Evolutionary conservation across 306 rosid species (phyloP), one percentile per base, ranked within the genome.

Genomic region (Quercus engelmannii): DNA sequence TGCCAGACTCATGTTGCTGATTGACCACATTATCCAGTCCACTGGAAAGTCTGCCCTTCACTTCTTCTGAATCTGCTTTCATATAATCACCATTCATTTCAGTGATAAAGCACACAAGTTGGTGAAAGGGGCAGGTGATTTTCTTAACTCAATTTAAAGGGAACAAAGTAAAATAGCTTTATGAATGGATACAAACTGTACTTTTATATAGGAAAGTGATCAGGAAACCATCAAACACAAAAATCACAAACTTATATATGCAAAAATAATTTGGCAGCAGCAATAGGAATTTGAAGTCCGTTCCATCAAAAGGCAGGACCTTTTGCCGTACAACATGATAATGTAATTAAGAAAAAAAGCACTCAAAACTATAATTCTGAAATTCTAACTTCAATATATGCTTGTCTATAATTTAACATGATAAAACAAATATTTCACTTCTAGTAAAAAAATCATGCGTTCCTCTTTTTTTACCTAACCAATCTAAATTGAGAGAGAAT

Each of bases 21-120:
- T 54, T 83, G 21, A 14, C 20, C n/a, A 67, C 21, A 51, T 74
- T 71, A 55, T 74, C 84, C 26, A 55, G 51, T 74, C 59, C 88
- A 35, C 74, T 82, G 20, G 17, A 23, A 30, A 55, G 12, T 70
- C 26, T 20, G 30, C 23, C 62, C 59, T 56, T 74, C 23, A 28
- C 31, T 69, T 80, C 80, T 80, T 78, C 80, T 80, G 73, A 61
- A 74, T 84, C 84, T 82, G 78, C 55, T 77, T 76, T 73, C 33
- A 74, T 17, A 59, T 54, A 80, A 82, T 51, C 46, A 74, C 4
- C 30, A 74, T 51, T 49, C 51, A 76, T 64, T 20, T 78, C 80
- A 74, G 28, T 52, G 18, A 46, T 51, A 68, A 31, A 71, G 54
- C 71, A 49, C 54, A 55, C 4, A 38, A 38, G 25, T 63, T 8